Evolutionary conservation across 2,329 filamentous ascomycete genomes (phyloP).

Genomic region (Pseudogymnoascus sp.): DNA sequence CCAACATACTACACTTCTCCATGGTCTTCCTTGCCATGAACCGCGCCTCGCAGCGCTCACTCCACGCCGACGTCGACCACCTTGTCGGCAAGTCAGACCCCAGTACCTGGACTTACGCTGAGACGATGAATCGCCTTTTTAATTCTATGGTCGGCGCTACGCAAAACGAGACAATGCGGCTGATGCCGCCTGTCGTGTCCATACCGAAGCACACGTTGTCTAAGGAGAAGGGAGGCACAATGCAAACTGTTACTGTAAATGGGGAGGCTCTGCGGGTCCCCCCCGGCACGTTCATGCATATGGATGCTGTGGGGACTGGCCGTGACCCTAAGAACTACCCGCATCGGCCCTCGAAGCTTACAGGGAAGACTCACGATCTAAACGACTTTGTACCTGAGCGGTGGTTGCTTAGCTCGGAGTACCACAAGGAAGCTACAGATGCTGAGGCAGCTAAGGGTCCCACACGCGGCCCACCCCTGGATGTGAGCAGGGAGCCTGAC

Average conservation of each 20-base stretch:
- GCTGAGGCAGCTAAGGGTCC: neutral
- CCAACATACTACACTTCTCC: conserved; percentile 25
- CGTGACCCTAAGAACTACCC: conserved; percentile 50
- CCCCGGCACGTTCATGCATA: conserved; percentile 33
- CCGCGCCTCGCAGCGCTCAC: conserved; percentile 12
- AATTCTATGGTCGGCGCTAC: conserved; percentile 22
- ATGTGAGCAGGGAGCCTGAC: neutral
- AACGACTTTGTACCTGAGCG: conserved; percentile 47
- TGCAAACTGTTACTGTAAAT: conserved; percentile 16
- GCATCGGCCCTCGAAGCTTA: conserved; percentile 11
- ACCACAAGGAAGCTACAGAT: conserved; percentile 26
- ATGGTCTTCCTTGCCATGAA: conserved; percentile 23
- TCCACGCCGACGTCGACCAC: conserved; percentile 24
- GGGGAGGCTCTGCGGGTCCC: conserved; percentile 14
- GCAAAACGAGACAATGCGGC: conserved; percentile 44
- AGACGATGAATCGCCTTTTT: conserved; percentile 20
- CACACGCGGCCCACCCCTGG: neutral
- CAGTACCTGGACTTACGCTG: conserved; percentile 17
- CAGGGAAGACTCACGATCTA: conserved; percentile 29
- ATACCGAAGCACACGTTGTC: conserved; percentile 40
- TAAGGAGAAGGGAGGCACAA: conserved; percentile 19
- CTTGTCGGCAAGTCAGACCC: conserved; percentile 19
- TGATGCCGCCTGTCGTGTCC: conserved; percentile 43
- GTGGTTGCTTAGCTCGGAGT: conserved; percentile 34
- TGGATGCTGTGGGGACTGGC: conserved; percentile 38